phyloP scores from a whole-genome alignment of 2,329 filamentous ascomycete genomes.

The Dactylellina cionopaga region DNA sequence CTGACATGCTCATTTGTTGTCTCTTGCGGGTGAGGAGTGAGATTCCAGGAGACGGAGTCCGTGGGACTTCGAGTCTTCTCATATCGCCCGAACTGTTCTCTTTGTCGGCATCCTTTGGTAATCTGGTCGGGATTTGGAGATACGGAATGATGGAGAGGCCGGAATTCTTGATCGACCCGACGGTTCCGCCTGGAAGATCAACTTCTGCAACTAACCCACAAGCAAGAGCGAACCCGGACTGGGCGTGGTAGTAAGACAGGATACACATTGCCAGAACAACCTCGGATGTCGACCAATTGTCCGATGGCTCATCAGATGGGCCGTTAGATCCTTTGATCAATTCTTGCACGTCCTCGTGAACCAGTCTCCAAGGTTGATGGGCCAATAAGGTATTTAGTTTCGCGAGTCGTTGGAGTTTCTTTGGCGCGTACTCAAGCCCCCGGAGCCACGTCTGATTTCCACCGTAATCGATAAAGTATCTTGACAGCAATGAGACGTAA shows the following conservation, averaged over 20 bases:
- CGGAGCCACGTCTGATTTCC: slow-evolving; percentile 55
- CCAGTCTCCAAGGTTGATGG: slow-evolving; percentile 55
- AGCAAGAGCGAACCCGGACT: slow-evolving; percentile 55
- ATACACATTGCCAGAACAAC: slow-evolving; percentile 56
- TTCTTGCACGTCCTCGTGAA: slow-evolving; percentile 53
- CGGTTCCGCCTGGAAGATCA: slow-evolving; percentile 54
- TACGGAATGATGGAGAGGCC: slow-evolving; percentile 43
- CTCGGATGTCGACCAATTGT: slow-evolving; percentile 56
- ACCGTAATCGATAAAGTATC: slow-evolving; percentile 55
- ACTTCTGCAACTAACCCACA: slow-evolving; percentile 55
- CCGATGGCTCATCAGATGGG: slow-evolving; percentile 31
- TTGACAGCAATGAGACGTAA: slow-evolving; percentile 55
- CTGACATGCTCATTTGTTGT: slow-evolving; percentile 51
- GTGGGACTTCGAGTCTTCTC: slow-evolving; percentile 44
- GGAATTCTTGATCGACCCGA: slow-evolving; percentile 54
- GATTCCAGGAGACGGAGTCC: slow-evolving; percentile 46
- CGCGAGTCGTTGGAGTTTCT: slow-evolving; percentile 55
- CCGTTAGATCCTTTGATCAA: slow-evolving; percentile 52
- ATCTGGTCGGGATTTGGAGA: slow-evolving; percentile 26
- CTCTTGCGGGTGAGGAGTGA: slow-evolving; percentile 54
- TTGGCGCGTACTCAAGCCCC: slow-evolving; percentile 53
- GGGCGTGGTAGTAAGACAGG: slow-evolving; percentile 55
- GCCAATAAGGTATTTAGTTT: slow-evolving; percentile 55
- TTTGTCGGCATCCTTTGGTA: slow-evolving; percentile 25
- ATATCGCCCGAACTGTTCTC: slow-evolving; percentile 37